Evolutionary conservation across 139 green algal species (phyloP), one percentile per base, ranked within the genome.

Genomic region (Volvox africanus): DNA sequence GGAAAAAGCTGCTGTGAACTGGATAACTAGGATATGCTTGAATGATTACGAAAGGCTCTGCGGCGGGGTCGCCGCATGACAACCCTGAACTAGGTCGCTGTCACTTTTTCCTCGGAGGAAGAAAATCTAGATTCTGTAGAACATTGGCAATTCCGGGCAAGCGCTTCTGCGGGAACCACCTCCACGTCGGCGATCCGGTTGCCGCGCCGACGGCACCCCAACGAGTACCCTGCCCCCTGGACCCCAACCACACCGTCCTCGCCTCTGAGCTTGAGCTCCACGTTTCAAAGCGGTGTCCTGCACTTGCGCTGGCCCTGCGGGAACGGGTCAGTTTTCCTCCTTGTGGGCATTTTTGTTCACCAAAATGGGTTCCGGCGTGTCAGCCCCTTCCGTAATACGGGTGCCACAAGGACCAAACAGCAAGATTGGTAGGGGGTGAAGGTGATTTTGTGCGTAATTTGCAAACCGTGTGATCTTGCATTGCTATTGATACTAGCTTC

Each of bases 81-180:
- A 44, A 80, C 24, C 86, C 73, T 50, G 73, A 77, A 24, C 75
- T n/a, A 11, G 86, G 86, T 0, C 50, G 86, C 13, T 90, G 86
- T 69, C 33, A 61, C 30, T 90, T 69, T 24, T 82, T 68, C 13
- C 24, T 90, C 1, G 71, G 16, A 0, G 86, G 50, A 6, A 75
- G 18, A 2, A 90, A 90, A 33, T 18, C 30, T 1, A 65, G 86
- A 0, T 84, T 65, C 19, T 90, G 86, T 26, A 22, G 86, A 11
- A 44, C 55, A 13, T 0, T 78, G 19, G 73, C 75, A 0, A 32
- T 85, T 20, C 30, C 86, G 0, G 75, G 55, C 1, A 55, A 84
- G 73, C 75, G 21, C 2, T 90, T 62, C 17, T 90, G 86, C 86
- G 86, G 86, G 21, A 90, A 90, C 55, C 86, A 90, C 22, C 24